Evolutionary conservation across 1,284 basidiomycete genomes (phyloP).

Genomic region (Cryptococcus deneoformans): DNA sequence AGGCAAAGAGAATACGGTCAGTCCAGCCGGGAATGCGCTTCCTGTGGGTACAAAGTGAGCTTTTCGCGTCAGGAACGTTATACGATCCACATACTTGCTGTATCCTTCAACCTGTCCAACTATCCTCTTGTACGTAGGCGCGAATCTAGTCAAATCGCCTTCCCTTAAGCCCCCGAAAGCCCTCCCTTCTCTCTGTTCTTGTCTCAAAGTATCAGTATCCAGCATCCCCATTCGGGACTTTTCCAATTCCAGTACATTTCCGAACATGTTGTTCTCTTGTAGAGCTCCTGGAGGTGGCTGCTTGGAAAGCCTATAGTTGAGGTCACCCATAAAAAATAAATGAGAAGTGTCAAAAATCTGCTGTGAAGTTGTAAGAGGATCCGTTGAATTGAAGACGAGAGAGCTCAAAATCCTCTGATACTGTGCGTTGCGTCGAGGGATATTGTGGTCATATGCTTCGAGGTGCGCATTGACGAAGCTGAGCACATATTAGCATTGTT

Average conservation of each 20-base stretch:
- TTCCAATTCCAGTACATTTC: constrained; percentile 52
- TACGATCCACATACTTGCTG: constrained; percentile 56
- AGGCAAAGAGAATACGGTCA: constrained; percentile 85
- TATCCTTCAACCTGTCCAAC: constrained; percentile 76
- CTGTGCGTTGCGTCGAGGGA: constrained; percentile 71
- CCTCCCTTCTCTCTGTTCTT: constrained; percentile 62
- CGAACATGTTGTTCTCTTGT: constrained; percentile 27
- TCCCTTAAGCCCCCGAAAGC: constrained; percentile 72
- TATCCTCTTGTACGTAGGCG: constrained; percentile 81
- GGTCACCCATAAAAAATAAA: constrained; percentile 81
- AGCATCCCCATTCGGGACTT: constrained; percentile 63
- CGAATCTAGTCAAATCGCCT: constrained; percentile 79
- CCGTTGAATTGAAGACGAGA: constrained; percentile 69
- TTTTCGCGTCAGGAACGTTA: neutral
- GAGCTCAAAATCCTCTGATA: constrained; percentile 74
- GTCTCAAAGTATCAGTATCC: constrained; percentile 71
- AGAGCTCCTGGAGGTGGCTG: constrained; percentile 51
- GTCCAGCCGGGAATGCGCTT: constrained; percentile 91
- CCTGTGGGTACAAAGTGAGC: constrained; percentile 20
- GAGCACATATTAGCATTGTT: constrained; percentile 6
- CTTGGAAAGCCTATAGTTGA: constrained; percentile 78
- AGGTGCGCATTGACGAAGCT: constrained; percentile 94
- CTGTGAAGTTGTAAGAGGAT: constrained; percentile 51
- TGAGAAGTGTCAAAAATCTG: constrained; percentile 79
- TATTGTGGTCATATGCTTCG: constrained; percentile 72